Base-by-base conservation (phyloP, 1,284 basidiomycete species). In the Cryptococcus floricola region DNA sequence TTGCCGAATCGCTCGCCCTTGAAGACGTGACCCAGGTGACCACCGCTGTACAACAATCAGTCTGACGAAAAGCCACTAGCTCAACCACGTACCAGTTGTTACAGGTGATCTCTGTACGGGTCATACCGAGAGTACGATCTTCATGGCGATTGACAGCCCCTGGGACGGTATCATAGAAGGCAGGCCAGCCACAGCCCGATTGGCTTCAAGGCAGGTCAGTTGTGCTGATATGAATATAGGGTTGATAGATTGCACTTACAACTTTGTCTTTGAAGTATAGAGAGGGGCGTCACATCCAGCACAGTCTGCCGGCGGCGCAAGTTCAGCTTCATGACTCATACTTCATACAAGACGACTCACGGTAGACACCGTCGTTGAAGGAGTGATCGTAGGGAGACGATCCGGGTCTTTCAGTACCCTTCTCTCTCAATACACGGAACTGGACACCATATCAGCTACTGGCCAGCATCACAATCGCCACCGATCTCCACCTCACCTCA, bases 141-240 rank as follows among this genome's bases (percentile, higher is more conserved):
- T 75, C 73, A 48, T 79, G 75, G 42, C 80, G 81, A 53, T 75
- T 82, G n/a, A 96, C 89, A 13, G 93, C 90, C 38, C 92, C 93
- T 1, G 92, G 93, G 57, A 96, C 85, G 3, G 91, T 89, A 70
- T 95, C 92, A 72, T 88, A 97, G 81, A 94, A 97, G 1, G 92
- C 92, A n/a, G 92, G 93, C 92, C 92, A 97, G 34, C 92, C 93
- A 69, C 92, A 97, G 10, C 91, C 91, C 55, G 88, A 91, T 67
- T 89, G 83, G 77, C 73, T 76, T 48, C 16, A 5, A 42, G 9
- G 14, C 41, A 48, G 38, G 18, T 44, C 18, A 44, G 7, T 16
- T 12, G 6, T 4, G 14, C 39, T 31, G 38, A 19, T 38, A 8
- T 31, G 4, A 9, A 39, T 3, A 45, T 25, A 42, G 46, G 34